Base-by-base conservation (phyloP, 768 basidiomycete genomes). In the Panellus pusillus region DNA sequence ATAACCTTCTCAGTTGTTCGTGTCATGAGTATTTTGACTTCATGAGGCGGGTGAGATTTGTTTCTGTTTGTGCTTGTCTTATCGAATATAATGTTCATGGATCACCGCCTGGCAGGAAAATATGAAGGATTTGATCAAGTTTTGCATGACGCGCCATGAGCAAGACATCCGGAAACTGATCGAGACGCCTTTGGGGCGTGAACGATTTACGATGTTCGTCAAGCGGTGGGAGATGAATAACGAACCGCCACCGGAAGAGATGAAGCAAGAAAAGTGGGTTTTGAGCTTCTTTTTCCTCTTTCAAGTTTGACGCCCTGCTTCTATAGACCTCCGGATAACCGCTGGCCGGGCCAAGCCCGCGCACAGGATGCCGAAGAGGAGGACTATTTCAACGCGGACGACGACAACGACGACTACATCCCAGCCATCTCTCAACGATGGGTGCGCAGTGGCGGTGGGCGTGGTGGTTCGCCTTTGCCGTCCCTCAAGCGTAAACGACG, bases 21-120 rank as follows among this genome's bases (percentile, higher is more conserved):
- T 98, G 93, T 75, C 88, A 97, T 68, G 97, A 98, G 68, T 89
- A 91, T 58, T 94, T 98, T 63, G 97, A 99, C 63, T 80, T 83
- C 61, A 89, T 98, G 70, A 86, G 93, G 50, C 81, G 84, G 73
- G 94, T 95, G 57, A 58, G 82, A 17, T n/a, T 9, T 36, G 50
- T 28, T 8, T 32, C 19, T 14, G 46, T 43, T 45, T 7, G 20
- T 12, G 9, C n/a, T 43, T 13, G 6, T 20, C 12, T 20, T 11
- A 6, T 9, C 24, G 15, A 28, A 45, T 41, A 54, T 37, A 43
- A 24, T 54, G 15, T 20, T 17, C 32, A 14, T 47, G 38, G 17
- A 55, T 48, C 35, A 37, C 49, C 24, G 24, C 24, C 24, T 24
- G 24, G 8, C 65, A 94, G 90, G 91, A 94, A 65, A 96, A 96